Evolutionary conservation across 345 rosid species (phyloP).

Genomic region (Trapa incisa): DNA sequence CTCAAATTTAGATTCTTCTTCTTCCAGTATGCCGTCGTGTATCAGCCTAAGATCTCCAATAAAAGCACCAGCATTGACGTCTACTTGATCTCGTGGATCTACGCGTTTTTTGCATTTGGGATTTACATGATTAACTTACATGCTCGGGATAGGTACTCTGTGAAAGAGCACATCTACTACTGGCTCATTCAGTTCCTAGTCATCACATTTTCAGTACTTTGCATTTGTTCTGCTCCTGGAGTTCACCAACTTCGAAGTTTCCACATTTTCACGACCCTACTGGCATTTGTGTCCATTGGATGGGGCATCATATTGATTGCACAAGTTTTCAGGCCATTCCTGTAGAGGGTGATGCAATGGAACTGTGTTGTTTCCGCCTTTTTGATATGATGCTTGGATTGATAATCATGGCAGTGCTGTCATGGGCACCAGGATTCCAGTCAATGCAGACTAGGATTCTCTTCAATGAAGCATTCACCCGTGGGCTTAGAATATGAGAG

Average conservation of each 20-base stretch:
- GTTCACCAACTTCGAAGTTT: constrained; percentile 1
- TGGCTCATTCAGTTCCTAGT: background rate
- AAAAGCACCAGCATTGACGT: background rate
- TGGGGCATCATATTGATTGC: constrained; percentile 12
- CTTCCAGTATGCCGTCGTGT: constrained; percentile 8
- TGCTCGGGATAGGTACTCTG: background rate
- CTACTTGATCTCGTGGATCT: constrained; percentile 3
- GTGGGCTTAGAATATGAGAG: constrained; percentile 70
- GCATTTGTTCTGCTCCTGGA: background rate
- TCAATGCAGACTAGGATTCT: constrained; percentile 77
- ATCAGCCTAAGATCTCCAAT: background rate
- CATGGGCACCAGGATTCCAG: constrained; percentile 22
- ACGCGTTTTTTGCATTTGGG: background rate
- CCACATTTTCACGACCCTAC: constrained; percentile 4
- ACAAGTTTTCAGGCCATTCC: constrained; percentile 9
- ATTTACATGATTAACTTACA: background rate
- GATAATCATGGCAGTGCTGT: constrained; percentile 8
- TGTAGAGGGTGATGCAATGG: constrained; percentile 8
- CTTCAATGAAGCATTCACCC: constrained; percentile 75
- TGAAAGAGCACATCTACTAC: constrained; percentile 1
- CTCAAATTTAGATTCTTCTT: constrained; percentile 1
- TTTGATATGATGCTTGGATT: constrained; percentile 11
- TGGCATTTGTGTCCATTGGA: constrained; percentile 13
- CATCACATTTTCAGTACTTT: background rate
- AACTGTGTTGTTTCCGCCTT: constrained; percentile 6